A percentile compares a stretch with the other conserved stretches of the same genome.
Evolutionary conservation across 2,329 filamentous ascomycete species (phyloP).

Genomic region (Phialemoniopsis sp.): DNA sequence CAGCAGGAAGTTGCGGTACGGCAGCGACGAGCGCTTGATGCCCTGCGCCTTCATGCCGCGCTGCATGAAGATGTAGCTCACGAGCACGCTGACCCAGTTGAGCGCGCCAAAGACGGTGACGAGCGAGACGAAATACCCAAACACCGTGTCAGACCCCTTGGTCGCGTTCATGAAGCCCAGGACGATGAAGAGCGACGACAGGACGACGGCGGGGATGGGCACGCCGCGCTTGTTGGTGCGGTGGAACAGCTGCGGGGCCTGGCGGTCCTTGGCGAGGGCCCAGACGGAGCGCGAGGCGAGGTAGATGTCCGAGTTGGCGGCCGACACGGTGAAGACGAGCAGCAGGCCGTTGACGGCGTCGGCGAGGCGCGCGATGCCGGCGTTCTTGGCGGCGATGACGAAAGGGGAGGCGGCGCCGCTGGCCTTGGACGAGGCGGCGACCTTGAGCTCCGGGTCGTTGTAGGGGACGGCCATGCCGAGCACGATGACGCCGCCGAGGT

Average conservation of each 20-base stretch:
- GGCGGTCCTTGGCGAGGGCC: constrained; percentile 31
- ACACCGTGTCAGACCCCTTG: constrained; percentile 27
- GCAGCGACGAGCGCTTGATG: constrained; percentile 24
- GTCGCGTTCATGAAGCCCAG: constrained; percentile 35
- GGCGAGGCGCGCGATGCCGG: constrained; percentile 44
- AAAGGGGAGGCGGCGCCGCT: constrained; percentile 45
- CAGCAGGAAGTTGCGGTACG: constrained; percentile 30
- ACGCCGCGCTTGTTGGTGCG: constrained; percentile 30
- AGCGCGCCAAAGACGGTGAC: constrained; percentile 37
- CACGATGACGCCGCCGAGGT: constrained; percentile 60
- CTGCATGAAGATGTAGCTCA: constrained; percentile 32
- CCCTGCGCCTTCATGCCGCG: constrained; percentile 29
- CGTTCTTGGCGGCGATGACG: constrained; percentile 46
- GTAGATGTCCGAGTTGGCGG: constrained; percentile 57
- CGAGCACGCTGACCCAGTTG: constrained; percentile 36
- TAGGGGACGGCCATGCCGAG: constrained; percentile 66
- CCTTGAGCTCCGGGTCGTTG: constrained; percentile 38
- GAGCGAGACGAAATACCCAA: constrained; percentile 36
- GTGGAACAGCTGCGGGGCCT: constrained; percentile 29
- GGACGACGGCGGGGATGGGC: constrained; percentile 31
- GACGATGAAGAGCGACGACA: constrained; percentile 27
- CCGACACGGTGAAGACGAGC: constrained; percentile 54
- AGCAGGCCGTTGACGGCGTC: constrained; percentile 58
- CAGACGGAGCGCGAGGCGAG: constrained; percentile 34
- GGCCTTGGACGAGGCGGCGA: constrained; percentile 33